These are phyloP conservation scores for Mortierella sp. DNA, from an alignment of 371 early-diverging fungal species.

Conservation along the genomic window DNA sequence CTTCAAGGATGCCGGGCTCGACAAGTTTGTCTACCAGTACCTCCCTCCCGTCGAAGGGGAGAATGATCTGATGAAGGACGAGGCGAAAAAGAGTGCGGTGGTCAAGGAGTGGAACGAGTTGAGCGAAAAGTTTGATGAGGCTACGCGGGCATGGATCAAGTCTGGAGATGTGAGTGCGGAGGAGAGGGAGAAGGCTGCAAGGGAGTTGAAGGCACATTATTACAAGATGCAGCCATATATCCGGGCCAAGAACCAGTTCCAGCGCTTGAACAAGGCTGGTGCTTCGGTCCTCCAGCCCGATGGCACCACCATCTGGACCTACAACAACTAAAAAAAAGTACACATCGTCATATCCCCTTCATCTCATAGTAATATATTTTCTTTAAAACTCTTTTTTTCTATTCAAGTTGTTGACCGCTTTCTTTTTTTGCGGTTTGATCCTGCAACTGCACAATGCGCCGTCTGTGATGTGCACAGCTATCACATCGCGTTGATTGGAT, in stretches of 20 bases:
- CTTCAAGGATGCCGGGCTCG: constrained; percentile 59
- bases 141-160: constrained; percentile 52
- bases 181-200: constrained; percentile 45
- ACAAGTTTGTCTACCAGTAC: constrained; percentile 54
- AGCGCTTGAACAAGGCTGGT: constrained; percentile 42
- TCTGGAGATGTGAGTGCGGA: constrained; percentile 11
- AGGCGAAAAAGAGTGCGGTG: constrained; percentile 29
- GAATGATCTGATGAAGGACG: constrained; percentile 40
- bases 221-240: constrained; percentile 57
- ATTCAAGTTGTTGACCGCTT: neutral
- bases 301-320: constrained; percentile 37
- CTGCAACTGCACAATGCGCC: no score
- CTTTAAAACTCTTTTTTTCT: neutral
- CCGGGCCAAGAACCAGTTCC: constrained; percentile 59
- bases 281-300: constrained; percentile 34
- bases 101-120: constrained; percentile 56
- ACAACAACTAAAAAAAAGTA: constrained; percentile 27
- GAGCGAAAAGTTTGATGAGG: constrained; percentile 46
- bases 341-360: neutral
- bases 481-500: neutral
- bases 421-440: no score
- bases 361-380: neutral
- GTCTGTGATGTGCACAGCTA: neutral
- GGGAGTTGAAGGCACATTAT: constrained; percentile 39
- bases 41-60: constrained; percentile 43